Base-by-base conservation (phyloP, 805 yeast genomes). In the Pichia californica region DNA sequence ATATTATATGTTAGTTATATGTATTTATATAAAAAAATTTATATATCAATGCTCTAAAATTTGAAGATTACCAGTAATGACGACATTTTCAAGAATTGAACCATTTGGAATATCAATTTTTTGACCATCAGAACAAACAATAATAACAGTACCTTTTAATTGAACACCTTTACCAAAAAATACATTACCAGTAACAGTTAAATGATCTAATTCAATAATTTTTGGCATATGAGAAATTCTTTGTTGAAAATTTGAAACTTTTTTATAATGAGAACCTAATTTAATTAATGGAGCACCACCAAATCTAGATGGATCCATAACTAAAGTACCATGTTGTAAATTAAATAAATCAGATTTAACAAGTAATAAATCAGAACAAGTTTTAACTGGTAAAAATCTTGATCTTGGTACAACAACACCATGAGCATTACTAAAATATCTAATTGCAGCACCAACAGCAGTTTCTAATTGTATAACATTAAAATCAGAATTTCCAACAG, bases 371-470 rank as follows among this genome's bases (percentile, higher is more conserved):
- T 93, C 99, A 7, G 97, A 88, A 66, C 93, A 88, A 16, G 99
- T 93, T 74, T 93, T 93, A 57, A 93, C 99, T 14, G 99, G 99
- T 70, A 93, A 76, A 77, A 93, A 93, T 64, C 99, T 82, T 33
- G 96, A 78, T 73, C 99, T 87, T 68, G 99, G 98, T 31, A 93
- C 99, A 58, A 88, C 95, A 56, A 93, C 94, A 69, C 99, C 99
- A 59, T 88, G 96, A 26, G 97, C 96, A 56, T 87, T 85, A 53
- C 82, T 74, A 69, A 93, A 93, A 69, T 89, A 91, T 69, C 95
- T 85, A 63, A 93, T 93, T 38, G 98, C 98, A 31, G 99, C 98
- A 73, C 99, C 99, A 56, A 88, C 96, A 25, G 99, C 99, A 40
- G 99, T 93, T 74, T 93, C 99, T 62, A 93, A 79, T 71, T 91